Evolutionary conservation across 805 yeast genomes (phyloP).

Genomic region (Teunomyces lycoperdinae): DNA sequence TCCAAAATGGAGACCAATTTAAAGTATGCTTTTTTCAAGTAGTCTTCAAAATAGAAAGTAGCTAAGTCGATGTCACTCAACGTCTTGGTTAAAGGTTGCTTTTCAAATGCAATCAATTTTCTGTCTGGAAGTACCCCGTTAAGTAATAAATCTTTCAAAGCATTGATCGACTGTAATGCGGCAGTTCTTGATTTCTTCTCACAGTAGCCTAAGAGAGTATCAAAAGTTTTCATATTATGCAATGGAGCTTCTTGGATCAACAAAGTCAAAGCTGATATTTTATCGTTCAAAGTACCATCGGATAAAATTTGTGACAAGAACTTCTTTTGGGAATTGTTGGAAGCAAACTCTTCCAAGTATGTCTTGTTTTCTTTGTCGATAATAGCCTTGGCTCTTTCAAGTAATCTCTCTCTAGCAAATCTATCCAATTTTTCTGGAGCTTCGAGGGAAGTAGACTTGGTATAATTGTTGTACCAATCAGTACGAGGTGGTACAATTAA

Average conservation of each 20-base stretch:
- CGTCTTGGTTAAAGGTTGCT: slow-evolving; percentile 54
- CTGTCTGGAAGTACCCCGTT: slow-evolving; percentile 85
- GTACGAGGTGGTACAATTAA: slow-evolving; percentile 58
- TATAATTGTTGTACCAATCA: slow-evolving; percentile 74
- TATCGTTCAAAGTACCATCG: slow-evolving; percentile 92
- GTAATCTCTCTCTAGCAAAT: slow-evolving; percentile 58
- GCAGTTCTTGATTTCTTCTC: slow-evolving; percentile 92
- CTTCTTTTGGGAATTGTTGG: slow-evolving; percentile 76
- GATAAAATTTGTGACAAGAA: slow-evolving; percentile 85
- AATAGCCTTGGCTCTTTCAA: slow-evolving; percentile 61
- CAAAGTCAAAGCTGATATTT: slow-evolving; percentile 90
- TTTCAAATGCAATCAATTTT: slow-evolving; percentile 74
- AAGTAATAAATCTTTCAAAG: slow-evolving; percentile 82
- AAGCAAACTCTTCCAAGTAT: slow-evolving; percentile 71
- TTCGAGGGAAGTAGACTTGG: slow-evolving; percentile 18
- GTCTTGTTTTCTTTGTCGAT: slow-evolving; percentile 68
- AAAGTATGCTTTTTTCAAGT: slow-evolving; percentile 74
- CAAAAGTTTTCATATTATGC: slow-evolving; percentile 82
- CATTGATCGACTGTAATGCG: slow-evolving; percentile 84
- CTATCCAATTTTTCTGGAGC: slow-evolving; percentile 41
- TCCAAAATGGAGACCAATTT: slow-evolving; percentile 75
- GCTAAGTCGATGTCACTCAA: slow-evolving; percentile 53
- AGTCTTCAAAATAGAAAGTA: slow-evolving; percentile 84
- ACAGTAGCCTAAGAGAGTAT: slow-evolving; percentile 72
- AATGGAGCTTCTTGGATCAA: slow-evolving; percentile 93